Conservation (phyloP, 768 basidiomycete species). For the Zangia roseola region DNA sequence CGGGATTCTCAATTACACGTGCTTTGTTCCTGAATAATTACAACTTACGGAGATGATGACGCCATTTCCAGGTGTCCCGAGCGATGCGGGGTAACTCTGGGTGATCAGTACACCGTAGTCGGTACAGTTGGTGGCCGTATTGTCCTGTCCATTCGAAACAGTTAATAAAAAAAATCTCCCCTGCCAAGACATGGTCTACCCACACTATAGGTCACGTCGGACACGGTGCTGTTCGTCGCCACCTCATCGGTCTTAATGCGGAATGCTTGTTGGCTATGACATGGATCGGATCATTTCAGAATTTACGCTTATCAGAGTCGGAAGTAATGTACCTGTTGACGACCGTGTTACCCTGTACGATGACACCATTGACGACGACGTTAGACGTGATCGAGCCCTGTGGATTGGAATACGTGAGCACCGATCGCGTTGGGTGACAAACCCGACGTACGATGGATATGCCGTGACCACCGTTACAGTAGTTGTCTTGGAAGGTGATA, state of each 20-base stretch:
- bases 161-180: too few relatives aligned
- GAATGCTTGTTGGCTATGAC: conserved; percentile 51
- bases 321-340: conserved; percentile 43
- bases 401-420: neutral
- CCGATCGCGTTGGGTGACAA: neutral
- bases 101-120: conserved; percentile 60
- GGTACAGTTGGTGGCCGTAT: conserved; percentile 48
- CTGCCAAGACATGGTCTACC: conserved; percentile 1
- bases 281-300: neutral
- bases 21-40: neutral
- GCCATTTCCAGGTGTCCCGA: conserved; percentile 56
- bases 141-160: conserved; percentile 36
- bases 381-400: conserved; percentile 56
- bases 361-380: conserved; percentile 44
- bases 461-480: conserved; percentile 61
- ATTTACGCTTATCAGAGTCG: neutral
- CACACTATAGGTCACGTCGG: conserved; percentile 50
- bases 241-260: conserved; percentile 57
- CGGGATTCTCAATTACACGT: neutral
- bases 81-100: conserved; percentile 56
- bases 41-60: conserved; percentile 51
- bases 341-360: conserved; percentile 51
- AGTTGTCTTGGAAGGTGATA: conserved; percentile 49
- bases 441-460: conserved; percentile 45
- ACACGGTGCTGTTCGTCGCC: conserved; percentile 47